A percentile compares a stretch with the other conserved stretches of the same genome.
Evolutionary conservation across 306 rosid species (phyloP).

Genomic region (Citrullus colocynthis): DNA sequence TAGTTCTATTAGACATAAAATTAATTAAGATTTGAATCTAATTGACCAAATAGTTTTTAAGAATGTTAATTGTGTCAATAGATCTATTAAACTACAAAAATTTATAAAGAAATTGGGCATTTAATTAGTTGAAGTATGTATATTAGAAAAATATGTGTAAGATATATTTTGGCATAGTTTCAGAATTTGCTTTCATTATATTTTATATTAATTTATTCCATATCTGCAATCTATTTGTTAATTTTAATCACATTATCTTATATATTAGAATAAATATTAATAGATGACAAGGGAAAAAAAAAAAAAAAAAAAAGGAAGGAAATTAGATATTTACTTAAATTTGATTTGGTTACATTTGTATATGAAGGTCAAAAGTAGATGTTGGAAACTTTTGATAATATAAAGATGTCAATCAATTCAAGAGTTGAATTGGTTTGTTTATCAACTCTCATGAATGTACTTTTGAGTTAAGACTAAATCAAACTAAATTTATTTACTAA

Average conservation of each 20-base stretch:
- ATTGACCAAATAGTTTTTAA: no score
- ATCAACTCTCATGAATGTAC: background rate
- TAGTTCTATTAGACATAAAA: no score
- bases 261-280: background rate
- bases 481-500: background rate
- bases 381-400: background rate
- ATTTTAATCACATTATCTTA: background rate
- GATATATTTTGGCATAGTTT: no score
- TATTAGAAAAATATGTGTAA: no score
- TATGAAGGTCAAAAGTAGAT: background rate
- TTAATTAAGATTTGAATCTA: no score
- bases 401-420: background rate
- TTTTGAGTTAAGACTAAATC: background rate
- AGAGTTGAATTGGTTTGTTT: background rate
- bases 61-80: no score
- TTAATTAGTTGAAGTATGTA: no score
- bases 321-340: no score
- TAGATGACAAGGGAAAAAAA: background rate
- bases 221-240: background rate
- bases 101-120: no score
- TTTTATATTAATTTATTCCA: no score
- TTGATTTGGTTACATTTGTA: background rate
- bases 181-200: no score
- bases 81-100: no score
- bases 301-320: background rate